Base-by-base conservation (phyloP, 208 protist genomes). In the Lotmaria passim region DNA sequence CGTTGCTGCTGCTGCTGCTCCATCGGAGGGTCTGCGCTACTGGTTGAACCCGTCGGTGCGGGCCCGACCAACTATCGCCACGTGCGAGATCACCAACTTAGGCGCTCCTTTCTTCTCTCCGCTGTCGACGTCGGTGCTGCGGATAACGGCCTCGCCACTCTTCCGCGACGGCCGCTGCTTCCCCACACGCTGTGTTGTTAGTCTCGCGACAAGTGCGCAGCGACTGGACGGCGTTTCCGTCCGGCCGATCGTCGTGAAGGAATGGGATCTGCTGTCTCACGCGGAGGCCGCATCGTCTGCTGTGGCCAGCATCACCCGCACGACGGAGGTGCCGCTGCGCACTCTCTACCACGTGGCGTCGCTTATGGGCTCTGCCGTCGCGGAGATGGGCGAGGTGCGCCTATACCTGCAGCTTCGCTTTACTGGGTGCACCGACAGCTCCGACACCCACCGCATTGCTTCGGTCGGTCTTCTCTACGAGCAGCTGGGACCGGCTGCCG, bases 371-470 rank as follows among this genome's bases (percentile, higher is more conserved):
- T 70, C 74, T 1, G 15, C 36, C 23, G 24, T 38, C 30, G 15
- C 38, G 12, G 34, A 41, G 19, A 63, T 75, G 21, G 56, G 61
- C 15, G 43, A 34, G 0, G 47, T 77, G 19, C 47, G 52, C 14
- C 44, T 92, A 14, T 89, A 89, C 46, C 19, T 92, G 34, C 82
- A 81, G 23, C 55, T 92, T 6, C 83, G 83, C 38, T 92, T 92
- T 48, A 53, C 75, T 26, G 86, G 86, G 14, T 82, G 76, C 61
- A 69, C 76, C n/a, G 86, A 92, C 43, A 51, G 30, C 38, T 83
- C 77, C 26, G 53, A 81, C 36, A 79, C 67, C 12, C 86, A 92
- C 60, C 68, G 70, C 21, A 92, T 92, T 52, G 75, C 75, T 3
- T 39, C 60, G 0, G 78, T 92, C 15, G 70, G 69, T 23, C 51